Base-by-base conservation (phyloP, 2,329 filamentous ascomycete genomes). In the Hymenoscyphus fructigenus region DNA sequence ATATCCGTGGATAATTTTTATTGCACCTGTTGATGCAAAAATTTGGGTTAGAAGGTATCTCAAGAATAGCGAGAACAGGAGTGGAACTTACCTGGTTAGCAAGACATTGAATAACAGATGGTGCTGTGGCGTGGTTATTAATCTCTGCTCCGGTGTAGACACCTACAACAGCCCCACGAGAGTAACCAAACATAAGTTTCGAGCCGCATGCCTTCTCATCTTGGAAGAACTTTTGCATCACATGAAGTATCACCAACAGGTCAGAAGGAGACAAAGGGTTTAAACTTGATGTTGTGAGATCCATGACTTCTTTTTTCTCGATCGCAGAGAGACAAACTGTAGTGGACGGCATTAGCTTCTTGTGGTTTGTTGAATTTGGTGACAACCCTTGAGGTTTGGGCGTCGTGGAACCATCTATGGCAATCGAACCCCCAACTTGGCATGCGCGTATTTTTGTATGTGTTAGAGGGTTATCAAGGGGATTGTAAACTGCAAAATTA, bases 401-500 rank as follows among this genome's bases (percentile, higher is more conserved):
- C n/a, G n/a, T n/a, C n/a, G n/a, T n/a, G n/a, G n/a, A n/a, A n/a
- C n/a, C n/a, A n/a, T n/a, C n/a, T n/a, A n/a, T n/a, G n/a, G n/a
- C n/a, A n/a, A n/a, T n/a, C n/a, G n/a, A n/a, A n/a, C n/a, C n/a
- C n/a, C n/a, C n/a, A n/a, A n/a, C n/a, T n/a, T n/a, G n/a, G n/a
- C n/a, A 69, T 34, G 62, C 56, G 3, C 62, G 56, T 56, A 68
- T 67, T 29, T 44, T 70, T 20, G 57, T 44, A 14, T 66, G 64
- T 3, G 63, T 68, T 28, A 56, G 32, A 28, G 38, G 60, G 32
- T 63, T 53, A 44, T 66, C 59, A 6, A 70, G 63, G 32, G 62
- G 61, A 50, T 67, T 70, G 57, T 62, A 67, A 28, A 70, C 17
- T 6, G 62, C 63, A 59, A 68, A 67, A 59, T 70, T 63, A 2